Base-by-base conservation (phyloP, 495 filamentous ascomycete species). In the Rhypophila decipiens region DNA sequence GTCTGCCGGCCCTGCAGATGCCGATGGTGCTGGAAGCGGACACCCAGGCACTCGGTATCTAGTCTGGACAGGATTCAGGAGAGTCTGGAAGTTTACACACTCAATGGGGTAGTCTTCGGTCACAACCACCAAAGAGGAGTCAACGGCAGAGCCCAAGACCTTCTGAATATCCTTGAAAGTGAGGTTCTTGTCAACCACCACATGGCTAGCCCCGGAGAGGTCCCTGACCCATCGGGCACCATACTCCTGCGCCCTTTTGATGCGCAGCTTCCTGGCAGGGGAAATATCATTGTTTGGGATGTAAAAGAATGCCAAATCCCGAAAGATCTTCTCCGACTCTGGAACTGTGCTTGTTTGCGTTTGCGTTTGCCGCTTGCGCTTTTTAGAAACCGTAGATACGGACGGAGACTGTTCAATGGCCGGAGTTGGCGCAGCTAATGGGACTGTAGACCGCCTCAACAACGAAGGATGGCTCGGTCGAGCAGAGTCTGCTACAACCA, bases 91-190 rank as follows among this genome's bases (percentile, higher is more conserved):
- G 23, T 70, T 67, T 27, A 93, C 79, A 45, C 90, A 96, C 12
- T 96, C 88, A 0, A 87, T 64, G 3, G 86, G 80, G 57, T 89
- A 98, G 2, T 70, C 65, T 42, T 93, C 87, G 48, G 89, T 86
- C 13, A 96, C 89, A 17, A 68, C 50, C 24, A 55, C 36, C 18
- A 57, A 47, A 55, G 68, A 58, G 47, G 80, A 74, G 3, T 78
- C 71, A 27, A 83, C 53, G 5, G 70, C 59, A 5, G 74, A 42
- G 21, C 78, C 77, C 7, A 94, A 64, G 44, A 76, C 69, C 27
- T 63, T 69, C 17, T 86, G 52, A n/a, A 96, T 68, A 49, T 93
- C 78, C 5, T 71, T 62, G 53, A 80, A 90, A 3, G 63, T 71
- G 39, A 93, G 59, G 1, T 63, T 64, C 42, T 82, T 85, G 56